Evolutionary conservation across 257 asterid genomes (phyloP).

Genomic region (Cinchona pubescens): DNA sequence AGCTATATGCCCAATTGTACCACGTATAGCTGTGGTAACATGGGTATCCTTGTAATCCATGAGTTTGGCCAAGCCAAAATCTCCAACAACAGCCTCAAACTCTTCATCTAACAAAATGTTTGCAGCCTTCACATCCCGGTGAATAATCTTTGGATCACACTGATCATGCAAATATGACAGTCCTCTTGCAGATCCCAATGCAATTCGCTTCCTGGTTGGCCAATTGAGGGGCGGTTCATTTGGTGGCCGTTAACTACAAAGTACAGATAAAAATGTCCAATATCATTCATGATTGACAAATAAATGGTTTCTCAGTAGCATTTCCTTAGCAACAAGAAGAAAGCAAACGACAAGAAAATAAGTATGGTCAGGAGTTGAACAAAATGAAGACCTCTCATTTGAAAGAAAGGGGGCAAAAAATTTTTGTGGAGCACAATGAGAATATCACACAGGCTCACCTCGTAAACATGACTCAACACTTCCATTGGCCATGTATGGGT

Average conservation of each 20-base stretch:
- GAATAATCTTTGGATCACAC: constrained; percentile 55
- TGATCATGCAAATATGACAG: constrained; percentile 54
- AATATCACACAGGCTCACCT: constrained; percentile 30
- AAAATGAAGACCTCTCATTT: not conserved
- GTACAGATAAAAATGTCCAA: not conserved
- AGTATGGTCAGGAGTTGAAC: not conserved
- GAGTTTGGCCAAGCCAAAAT: constrained; percentile 56
- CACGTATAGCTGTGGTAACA: constrained; percentile 57
- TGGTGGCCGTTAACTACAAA: constrained; percentile 44
- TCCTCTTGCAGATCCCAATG: constrained; percentile 56
- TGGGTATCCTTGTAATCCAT: constrained; percentile 61
- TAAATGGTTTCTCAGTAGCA: not conserved
- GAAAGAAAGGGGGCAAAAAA: not conserved
- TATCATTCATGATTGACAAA: not conserved
- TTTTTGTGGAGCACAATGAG: not conserved
- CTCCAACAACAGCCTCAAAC: constrained; percentile 59
- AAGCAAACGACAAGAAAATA: not conserved
- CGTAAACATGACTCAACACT: constrained; percentile 56
- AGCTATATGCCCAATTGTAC: constrained; percentile 59
- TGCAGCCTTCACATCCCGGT: constrained; percentile 59
- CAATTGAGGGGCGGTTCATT: constrained; percentile 51
- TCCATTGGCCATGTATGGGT: constrained; percentile 59
- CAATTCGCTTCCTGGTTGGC: constrained; percentile 51
- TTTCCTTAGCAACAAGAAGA: not conserved
- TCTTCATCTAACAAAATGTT: constrained; percentile 53